Evolutionary conservation across 2,329 filamentous ascomycete genomes (phyloP), one percentile per base, ranked within the genome.

Genomic region (Fonsecaea nubica): DNA sequence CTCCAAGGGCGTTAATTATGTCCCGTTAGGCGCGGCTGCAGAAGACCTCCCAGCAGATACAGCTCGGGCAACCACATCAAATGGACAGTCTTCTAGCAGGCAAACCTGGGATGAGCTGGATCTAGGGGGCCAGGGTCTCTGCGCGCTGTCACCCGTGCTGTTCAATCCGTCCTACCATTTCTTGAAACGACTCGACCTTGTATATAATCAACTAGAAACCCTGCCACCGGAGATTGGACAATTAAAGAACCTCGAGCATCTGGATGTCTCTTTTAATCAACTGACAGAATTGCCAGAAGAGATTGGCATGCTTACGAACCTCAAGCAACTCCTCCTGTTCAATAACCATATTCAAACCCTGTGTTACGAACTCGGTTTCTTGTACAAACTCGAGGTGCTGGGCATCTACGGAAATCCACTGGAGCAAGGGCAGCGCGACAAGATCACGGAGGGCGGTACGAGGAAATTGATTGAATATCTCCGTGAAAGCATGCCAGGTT

Each of bases 81-180:
- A 89, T 74, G 72, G 77, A 50, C 76, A 74, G 32, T 50, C 40
- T 8, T 32, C 63, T 12, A 73, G 81, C 76, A 83, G 90, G 70
- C 91, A 97, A 78, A 90, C 93, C 74, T 98, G 95, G 95, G 88
- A 92, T 77, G 93, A 93, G 71, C 84, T 99, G 73, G 95, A 99
- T 79, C 90, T 98, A 77, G 95, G 93, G 73, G 95, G 95, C n/a
- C 95, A 98, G 81, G 94, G 94, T 21, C 83, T 99, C 57, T 90
- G 93, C 72, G 91, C 92, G 66, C 84, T 99, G 36, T 89, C 93
- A 0, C 82, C 87, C 8, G 87, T 90, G 53, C 83, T 99, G 36
- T 98, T 98, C 81, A 85, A 86, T 72, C 63, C 68, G 10, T 80
- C 80, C 72, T 99, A 98, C 79, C 86, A 86, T 53, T 98, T 99